Conservation (phyloP, 192 early-diverging fungal species). For the Linnemannia hyalina region DNA sequence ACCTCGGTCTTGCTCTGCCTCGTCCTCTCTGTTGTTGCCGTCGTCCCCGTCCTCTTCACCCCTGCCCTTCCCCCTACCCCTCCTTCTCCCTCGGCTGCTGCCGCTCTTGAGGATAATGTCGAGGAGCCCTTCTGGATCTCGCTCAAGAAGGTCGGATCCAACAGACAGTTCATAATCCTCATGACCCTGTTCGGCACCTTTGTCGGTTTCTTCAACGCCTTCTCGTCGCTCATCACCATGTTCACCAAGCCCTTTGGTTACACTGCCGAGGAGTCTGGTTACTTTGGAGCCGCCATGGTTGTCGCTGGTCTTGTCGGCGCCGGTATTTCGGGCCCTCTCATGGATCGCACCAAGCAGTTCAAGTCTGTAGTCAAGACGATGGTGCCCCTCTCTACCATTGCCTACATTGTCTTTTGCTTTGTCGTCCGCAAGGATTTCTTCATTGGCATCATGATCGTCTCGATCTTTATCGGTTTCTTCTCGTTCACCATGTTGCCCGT, state of each 20-base stretch:
- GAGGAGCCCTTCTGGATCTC: conserved; percentile 53
- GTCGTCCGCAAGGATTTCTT: conserved; percentile 52
- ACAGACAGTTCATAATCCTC: conserved; percentile 63
- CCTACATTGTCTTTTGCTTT: conserved; percentile 63
- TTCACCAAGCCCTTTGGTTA: conserved; percentile 64
- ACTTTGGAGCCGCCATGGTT: conserved; percentile 68
- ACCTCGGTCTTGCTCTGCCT: conserved; percentile 59
- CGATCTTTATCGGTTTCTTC: conserved; percentile 41
- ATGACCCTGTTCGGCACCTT: conserved; percentile 63
- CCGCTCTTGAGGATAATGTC: conserved; percentile 37
- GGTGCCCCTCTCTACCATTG: conserved; percentile 58
- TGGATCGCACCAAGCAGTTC: conserved; percentile 71
- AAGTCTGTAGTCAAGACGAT: conserved; percentile 58
- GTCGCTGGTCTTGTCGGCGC: conserved; percentile 72
- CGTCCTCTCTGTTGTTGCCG: conserved; percentile 53
- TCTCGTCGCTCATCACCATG: conserved; percentile 62
- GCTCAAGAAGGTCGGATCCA: conserved; percentile 55
- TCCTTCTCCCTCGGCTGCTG: conserved; percentile 62
- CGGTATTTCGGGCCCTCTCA: conserved; percentile 59
- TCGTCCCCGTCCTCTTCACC: conserved; percentile 61
- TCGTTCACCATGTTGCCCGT: conserved; percentile 53
- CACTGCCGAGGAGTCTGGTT: conserved; percentile 61
- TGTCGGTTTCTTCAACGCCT: conserved; percentile 64
- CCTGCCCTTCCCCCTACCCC: conserved; percentile 61
- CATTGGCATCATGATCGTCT: conserved; percentile 42